These are phyloP conservation scores for Mycosphaerelloides madeirae DNA, from an alignment of 2,329 filamentous ascomycete genomes.

Conservation along the genomic window DNA sequence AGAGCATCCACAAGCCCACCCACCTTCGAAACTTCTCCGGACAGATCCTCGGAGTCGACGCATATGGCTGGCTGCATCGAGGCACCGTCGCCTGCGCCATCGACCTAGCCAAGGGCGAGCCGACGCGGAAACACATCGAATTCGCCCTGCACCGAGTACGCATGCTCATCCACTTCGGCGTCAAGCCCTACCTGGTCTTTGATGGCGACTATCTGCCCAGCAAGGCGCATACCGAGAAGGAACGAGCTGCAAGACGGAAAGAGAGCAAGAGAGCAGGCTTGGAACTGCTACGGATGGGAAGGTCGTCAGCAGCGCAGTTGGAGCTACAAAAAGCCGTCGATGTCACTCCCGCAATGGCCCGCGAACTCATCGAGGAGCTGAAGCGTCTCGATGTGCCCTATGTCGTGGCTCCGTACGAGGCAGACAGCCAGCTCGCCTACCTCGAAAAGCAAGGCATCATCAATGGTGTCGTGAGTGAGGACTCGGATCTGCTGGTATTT, in stretches of 20 bases:
- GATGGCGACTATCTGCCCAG: constrained; percentile 93
- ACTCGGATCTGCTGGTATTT: constrained; percentile 93
- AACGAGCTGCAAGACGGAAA: constrained; percentile 68
- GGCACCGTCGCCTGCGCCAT: constrained; percentile 86
- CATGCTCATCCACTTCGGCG: constrained; percentile 89
- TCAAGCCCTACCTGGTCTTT: constrained; percentile 93
- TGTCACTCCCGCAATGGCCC: constrained; percentile 93
- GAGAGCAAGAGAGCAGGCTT: constrained; percentile 71
- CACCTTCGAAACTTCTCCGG: constrained; percentile 83
- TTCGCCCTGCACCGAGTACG: constrained; percentile 84
- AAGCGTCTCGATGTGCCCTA: constrained; percentile 77
- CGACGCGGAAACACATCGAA: constrained; percentile 83
- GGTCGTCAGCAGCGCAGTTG: constrained; percentile 70
- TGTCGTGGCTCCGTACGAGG: constrained; percentile 93
- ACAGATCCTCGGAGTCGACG: constrained; percentile 89
- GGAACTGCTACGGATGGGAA: constrained; percentile 76
- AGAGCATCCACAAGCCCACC: constrained; percentile 88
- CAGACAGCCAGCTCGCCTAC: constrained; percentile 94
- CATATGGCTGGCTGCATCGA: constrained; percentile 96
- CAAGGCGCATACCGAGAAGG: constrained; percentile 80
- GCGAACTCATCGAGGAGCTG: constrained; percentile 83
- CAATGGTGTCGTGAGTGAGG: constrained; percentile 85
- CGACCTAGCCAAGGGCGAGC: constrained; percentile 82
- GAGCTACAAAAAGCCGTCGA: constrained; percentile 95
- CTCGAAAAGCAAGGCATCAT: constrained; percentile 81